Percentiles rank a stretch among this genome's conserved stretches.
Evolutionary conservation across 352 stramenopile genomes (phyloP).

Genomic region (Phytopythium montanum): DNA sequence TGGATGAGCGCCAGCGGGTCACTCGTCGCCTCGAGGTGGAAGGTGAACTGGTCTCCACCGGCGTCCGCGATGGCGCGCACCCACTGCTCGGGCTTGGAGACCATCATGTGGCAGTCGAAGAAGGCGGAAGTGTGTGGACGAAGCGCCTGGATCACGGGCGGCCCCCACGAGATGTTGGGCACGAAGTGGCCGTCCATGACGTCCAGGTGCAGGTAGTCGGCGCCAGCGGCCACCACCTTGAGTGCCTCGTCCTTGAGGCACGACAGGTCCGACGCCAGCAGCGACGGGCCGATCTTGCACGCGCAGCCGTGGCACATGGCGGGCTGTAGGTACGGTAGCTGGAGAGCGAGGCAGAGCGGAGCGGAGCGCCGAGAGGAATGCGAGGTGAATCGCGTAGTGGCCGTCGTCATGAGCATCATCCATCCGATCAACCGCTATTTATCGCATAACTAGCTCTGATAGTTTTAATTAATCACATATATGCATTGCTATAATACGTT

Average conservation of each 20-base stretch:
- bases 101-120: conserved; percentile 99
- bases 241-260: conserved; percentile 90
- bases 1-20: conserved; percentile 74
- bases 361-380: not conserved
- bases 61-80: conserved; percentile 94
- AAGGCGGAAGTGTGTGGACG: conserved; percentile 85
- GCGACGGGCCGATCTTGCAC: conserved; percentile 91
- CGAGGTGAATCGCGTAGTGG: not conserved
- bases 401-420: conserved; percentile 3
- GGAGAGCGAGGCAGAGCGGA: not conserved
- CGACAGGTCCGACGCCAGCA: conserved; percentile 94
- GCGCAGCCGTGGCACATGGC: conserved; percentile 78
- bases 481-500: not conserved
- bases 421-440: too few species aligned
- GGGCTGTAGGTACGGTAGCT: not conserved
- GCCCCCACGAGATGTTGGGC: conserved; percentile 95
- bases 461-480: not conserved
- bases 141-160: conserved; percentile 94
- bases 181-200: conserved; percentile 99
- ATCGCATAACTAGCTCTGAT: not conserved
- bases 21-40: conserved; percentile 91
- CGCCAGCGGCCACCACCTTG: conserved; percentile 87
- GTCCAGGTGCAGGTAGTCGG: conserved; percentile 97
- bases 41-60: conserved; percentile 94
- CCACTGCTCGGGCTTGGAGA: conserved; percentile 94